Percentiles rank a stretch among this genome's conserved stretches.
phyloP scores from a whole-genome alignment of 768 basidiomycete genomes.

The Sistotremastrum suecicum region DNA sequence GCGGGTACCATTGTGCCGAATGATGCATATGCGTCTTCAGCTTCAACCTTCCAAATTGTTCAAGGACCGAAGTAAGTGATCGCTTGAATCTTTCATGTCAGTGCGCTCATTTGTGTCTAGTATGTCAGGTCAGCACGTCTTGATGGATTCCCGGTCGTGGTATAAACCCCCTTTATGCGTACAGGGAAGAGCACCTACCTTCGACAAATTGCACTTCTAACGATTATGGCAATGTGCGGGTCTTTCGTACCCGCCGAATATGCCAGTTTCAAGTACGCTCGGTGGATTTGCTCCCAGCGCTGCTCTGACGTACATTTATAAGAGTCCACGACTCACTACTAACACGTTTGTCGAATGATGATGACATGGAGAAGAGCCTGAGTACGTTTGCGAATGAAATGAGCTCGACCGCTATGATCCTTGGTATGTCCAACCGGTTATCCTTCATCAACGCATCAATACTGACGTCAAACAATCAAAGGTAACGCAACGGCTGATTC shows the following conservation, averaged over 20 bases:
- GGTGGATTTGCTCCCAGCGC: not conserved
- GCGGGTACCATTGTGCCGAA: conserved; percentile 69
- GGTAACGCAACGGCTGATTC: conserved; percentile 58
- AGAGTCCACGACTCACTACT: conserved; percentile 77
- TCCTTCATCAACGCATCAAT: not conserved
- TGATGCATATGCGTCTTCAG: conserved; percentile 78
- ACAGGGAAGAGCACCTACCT: conserved; percentile 89
- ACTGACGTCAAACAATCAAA: conserved; percentile 12
- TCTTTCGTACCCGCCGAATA: conserved; percentile 92
- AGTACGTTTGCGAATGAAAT: conserved; percentile 97
- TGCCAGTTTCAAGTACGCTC: conserved; percentile 62
- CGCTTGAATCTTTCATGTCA: conserved; percentile 1
- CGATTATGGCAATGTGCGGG: conserved; percentile 79
- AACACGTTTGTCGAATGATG: conserved; percentile 85
- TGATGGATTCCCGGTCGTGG: not conserved
- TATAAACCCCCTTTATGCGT: not conserved
- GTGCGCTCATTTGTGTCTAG: conserved; percentile 16
- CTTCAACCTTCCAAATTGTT: conserved; percentile 80
- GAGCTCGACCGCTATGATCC: conserved; percentile 82
- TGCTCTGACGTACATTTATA: not conserved
- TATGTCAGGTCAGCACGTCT: conserved; percentile 37
- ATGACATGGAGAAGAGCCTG: conserved; percentile 76
- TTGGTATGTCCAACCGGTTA: conserved; percentile 31
- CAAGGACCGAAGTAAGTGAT: conserved; percentile 73
- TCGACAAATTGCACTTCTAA: conserved; percentile 70